A percentile compares a stretch with the other conserved stretches of the same genome.
Conservation (phyloP, 2,329 filamentous ascomycete species). For the Teratosphaeria viscida region DNA sequence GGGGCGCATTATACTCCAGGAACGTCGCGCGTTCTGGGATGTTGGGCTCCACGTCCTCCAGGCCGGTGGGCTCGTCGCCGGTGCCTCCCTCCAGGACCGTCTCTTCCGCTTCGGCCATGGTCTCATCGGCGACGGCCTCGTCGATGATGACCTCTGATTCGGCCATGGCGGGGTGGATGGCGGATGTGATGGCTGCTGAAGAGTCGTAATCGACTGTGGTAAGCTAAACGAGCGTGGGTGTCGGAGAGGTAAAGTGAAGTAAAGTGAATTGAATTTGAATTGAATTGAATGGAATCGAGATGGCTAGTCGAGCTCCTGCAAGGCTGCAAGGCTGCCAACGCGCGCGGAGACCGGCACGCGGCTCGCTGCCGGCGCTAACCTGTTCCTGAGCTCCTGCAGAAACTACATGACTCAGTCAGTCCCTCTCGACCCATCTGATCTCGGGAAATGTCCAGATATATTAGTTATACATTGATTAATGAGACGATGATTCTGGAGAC, state of each 20-base stretch:
- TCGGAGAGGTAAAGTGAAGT: no score
- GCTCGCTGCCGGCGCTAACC: neutral
- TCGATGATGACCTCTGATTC: constrained; percentile 23
- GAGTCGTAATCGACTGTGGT: neutral
- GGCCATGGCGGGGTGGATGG: constrained; percentile 15
- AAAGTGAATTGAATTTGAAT: neutral
- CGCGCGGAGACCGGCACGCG: neutral
- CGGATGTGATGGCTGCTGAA: neutral
- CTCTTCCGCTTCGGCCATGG: constrained; percentile 33
- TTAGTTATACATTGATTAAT: neutral
- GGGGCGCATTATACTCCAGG: constrained; percentile 28
- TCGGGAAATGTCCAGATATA: no score
- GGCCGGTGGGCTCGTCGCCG: constrained; percentile 26
- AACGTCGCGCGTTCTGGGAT: constrained; percentile 32
- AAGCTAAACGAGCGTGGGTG: neutral
- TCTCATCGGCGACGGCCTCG: constrained; percentile 36
- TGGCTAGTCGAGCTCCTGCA: neutral
- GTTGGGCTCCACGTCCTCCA: constrained; percentile 35
- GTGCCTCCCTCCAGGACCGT: constrained; percentile 16
- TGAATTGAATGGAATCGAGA: neutral
- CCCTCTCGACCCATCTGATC: no score
- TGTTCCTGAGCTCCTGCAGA: neutral
- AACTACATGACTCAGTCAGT: no score
- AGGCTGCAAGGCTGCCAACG: no score
- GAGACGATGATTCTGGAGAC: no score